Evolutionary conservation across 2,329 filamentous ascomycete genomes (phyloP).

Genomic region (Penicillium sp.): DNA sequence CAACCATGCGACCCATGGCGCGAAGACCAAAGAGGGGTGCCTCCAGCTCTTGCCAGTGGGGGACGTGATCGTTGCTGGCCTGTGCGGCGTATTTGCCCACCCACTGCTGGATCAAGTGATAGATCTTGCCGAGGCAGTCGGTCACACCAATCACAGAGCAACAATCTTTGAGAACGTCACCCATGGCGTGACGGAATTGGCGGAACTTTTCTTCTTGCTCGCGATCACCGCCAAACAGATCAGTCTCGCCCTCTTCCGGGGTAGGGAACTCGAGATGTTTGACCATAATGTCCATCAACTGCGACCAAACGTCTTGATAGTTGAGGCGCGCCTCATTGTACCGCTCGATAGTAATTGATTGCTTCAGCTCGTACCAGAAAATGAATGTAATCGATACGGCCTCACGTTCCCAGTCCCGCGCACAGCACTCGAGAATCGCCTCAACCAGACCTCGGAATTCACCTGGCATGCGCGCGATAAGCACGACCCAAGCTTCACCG

Average conservation of each 20-base stretch:
- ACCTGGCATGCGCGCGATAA: conserved; percentile 80
- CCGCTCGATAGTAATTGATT: conserved; percentile 87
- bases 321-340: conserved; percentile 81
- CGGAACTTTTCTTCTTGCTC: conserved; percentile 97
- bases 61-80: conserved; percentile 73
- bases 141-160: conserved; percentile 95
- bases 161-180: conserved; percentile 94
- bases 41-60: conserved; percentile 95
- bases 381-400: conserved; percentile 91
- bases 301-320: conserved; percentile 80
- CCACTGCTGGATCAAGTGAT: conserved; percentile 84
- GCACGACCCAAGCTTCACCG: conserved; percentile 89
- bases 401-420: conserved; percentile 83
- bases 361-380: conserved; percentile 99
- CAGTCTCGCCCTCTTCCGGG: conserved; percentile 73
- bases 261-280: conserved; percentile 85
- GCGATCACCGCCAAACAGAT: conserved; percentile 92
- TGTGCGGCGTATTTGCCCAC: conserved; percentile 78
- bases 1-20: conserved; percentile 95
- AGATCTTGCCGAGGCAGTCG: conserved; percentile 87
- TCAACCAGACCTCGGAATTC: conserved; percentile 87
- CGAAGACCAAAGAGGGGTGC: conserved; percentile 93
- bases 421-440: conserved; percentile 86
- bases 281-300: conserved; percentile 90
- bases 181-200: conserved; percentile 95